These are phyloP conservation scores for Ophiostoma sp. DNA, from an alignment of 2,329 filamentous ascomycete genomes.

Conservation along the genomic window DNA sequence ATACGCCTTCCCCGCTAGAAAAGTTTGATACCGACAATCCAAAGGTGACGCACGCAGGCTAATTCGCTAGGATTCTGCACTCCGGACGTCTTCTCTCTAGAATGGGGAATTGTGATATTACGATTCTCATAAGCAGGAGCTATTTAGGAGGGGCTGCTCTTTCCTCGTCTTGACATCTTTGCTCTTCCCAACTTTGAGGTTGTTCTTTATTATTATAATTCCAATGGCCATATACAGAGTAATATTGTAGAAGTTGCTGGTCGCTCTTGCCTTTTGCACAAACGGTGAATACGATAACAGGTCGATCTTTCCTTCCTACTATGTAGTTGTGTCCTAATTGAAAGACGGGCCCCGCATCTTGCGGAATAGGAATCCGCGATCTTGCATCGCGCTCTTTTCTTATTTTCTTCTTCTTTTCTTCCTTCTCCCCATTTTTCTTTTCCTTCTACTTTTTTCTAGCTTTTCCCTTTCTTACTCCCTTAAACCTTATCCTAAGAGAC, in stretches of 20 bases:
- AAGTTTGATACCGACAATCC: neutral
- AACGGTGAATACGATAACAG: neutral
- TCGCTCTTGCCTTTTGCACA: neutral
- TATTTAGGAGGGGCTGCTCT: neutral
- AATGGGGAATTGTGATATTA: neutral
- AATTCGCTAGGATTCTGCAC: no score
- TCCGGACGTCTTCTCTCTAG: neutral
- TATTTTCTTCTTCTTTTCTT: neutral
- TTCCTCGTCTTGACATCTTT: neutral
- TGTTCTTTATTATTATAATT: neutral
- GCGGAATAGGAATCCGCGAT: neutral
- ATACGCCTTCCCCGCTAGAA: neutral
- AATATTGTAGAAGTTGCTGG: neutral
- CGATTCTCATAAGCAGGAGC: neutral
- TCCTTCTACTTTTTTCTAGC: neutral
- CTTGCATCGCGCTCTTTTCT: neutral
- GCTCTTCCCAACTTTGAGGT: neutral
- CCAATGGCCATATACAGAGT: neutral
- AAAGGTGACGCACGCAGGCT: neutral
- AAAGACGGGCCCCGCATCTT: conserved; percentile 13
- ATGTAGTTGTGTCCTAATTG: neutral
- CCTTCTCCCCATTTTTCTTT: neutral
- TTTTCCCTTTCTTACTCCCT: neutral
- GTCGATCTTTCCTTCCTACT: no score
- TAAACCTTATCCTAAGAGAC: neutral